Conservation (phyloP, 2,329 filamentous ascomycete species). For the Chrysoporthe austroafricana region DNA sequence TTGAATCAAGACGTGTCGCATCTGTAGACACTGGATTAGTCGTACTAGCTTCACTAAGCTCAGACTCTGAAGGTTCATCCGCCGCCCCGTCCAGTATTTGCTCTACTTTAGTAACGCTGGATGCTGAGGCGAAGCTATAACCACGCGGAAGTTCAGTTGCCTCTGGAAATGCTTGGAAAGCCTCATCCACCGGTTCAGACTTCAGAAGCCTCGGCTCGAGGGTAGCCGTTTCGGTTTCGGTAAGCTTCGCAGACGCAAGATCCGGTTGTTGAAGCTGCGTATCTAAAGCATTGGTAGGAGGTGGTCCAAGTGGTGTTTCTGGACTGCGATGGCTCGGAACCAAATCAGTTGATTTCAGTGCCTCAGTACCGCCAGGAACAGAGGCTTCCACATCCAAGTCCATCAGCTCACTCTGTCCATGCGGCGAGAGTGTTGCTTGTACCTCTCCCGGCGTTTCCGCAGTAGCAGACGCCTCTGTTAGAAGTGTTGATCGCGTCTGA, state of each 20-base stretch:
- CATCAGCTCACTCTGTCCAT: not conserved
- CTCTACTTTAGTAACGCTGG: not conserved
- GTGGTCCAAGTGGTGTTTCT: not conserved
- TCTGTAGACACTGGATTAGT: conserved; percentile 14
- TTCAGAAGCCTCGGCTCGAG: not conserved
- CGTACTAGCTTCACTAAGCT: conserved; percentile 22
- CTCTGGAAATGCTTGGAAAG: not conserved
- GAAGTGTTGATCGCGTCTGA: too few relatives aligned
- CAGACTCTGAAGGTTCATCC: conserved; percentile 14
- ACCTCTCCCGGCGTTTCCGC: not conserved
- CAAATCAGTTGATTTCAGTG: not conserved
- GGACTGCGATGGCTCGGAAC: not conserved
- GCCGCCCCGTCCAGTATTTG: not conserved
- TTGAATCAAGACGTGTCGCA: conserved; percentile 4
- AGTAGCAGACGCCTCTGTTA: not conserved
- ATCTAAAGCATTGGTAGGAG: not conserved
- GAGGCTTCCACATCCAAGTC: not conserved
- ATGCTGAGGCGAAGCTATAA: not conserved
- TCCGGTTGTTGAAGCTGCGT: not conserved
- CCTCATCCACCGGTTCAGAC: not conserved
- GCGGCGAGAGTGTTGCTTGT: not conserved
- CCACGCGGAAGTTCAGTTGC: not conserved
- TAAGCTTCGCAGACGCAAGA: not conserved
- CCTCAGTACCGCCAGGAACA: not conserved
- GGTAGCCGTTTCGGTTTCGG: not conserved